Evolutionary conservation across 257 asterid genomes (phyloP).

Genomic region (Buddleja alternifolia): DNA sequence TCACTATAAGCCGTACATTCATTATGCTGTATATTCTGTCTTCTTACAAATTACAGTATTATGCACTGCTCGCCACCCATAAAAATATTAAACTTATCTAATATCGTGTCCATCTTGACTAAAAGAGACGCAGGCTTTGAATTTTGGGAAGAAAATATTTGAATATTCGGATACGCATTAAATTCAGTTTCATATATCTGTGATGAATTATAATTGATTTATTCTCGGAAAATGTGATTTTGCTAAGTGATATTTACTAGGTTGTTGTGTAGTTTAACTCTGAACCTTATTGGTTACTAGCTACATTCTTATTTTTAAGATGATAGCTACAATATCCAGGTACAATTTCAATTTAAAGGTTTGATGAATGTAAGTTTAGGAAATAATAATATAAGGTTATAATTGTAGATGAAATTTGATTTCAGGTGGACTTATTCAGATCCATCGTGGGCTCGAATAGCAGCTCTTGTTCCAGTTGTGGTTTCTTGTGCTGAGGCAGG

Average conservation of each 20-base stretch:
- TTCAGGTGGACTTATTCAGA: constrained; percentile 84
- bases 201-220: neutral
- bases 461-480: constrained; percentile 68
- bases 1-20: constrained; percentile 1
- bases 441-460: constrained; percentile 85
- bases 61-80: neutral
- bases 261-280: neutral
- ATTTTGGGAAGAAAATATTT: neutral
- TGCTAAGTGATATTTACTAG: too few species aligned
- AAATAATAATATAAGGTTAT: constrained; percentile 1
- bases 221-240: neutral
- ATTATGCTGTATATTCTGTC: constrained; percentile 2
- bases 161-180: neutral
- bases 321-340: neutral
- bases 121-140: neutral
- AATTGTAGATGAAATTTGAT: constrained; percentile 29
- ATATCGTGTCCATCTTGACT: neutral
- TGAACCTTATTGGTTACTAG: neutral
- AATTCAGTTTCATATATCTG: neutral
- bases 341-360: neutral
- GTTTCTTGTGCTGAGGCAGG: constrained; percentile 77
- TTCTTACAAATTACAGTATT: neutral
- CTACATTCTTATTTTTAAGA: neutral
- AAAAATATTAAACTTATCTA: too few species aligned
- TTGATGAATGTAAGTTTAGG: constrained; percentile 4